Evolutionary conservation across 2,329 filamentous ascomycete species (phyloP), one percentile per base, ranked within the genome.

Genomic region (Pseudocercospora vitis): DNA sequence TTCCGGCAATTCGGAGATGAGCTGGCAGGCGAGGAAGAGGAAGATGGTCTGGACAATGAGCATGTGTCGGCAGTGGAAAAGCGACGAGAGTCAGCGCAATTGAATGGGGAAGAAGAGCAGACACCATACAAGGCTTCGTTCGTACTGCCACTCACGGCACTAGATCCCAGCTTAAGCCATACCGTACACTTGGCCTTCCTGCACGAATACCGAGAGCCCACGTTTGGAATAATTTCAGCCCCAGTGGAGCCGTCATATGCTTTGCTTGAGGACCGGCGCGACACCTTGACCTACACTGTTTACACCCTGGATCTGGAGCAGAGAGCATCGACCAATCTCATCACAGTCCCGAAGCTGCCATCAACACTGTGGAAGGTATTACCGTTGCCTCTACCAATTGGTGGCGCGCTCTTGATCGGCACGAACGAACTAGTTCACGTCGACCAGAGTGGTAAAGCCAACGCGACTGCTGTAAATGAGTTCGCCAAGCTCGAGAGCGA

Each of bases 141-240:
- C 76, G 92, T 97, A 60, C 81, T 99, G 60, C 88, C 91, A 59
- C 80, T 97, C 61, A 90, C 91, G 49, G 84, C 91, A 66, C 81
- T 99, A 73, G 92, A 97, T 71, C 88, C 91, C 58, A 84, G 82
- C 59, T 80, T 99, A 63, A 84, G 92, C 56, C 88, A 96, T 72
- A 91, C 92, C 45, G 85, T 96, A 66, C 89, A 96, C 69, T 83
- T 99, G 67, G 86, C 89, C 51, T 99, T 99, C 71, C 77, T 99
- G 61, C 84, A 97, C 79, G 92, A 97, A 75, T 99, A 99, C 73
- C 86, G 94, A 71, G 94, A 97, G 73, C 92, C 94, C 9, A 99
- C 94, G 0, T 96, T 99, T 74, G 94, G 92, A 52, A 91, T 99
- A 56, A 78, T 99, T 35, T 94, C 90, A 42, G 89, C 91, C 1